Evolutionary conservation across 345 rosid species (phyloP), one percentile per base, ranked within the genome.

Genomic region (Sonneratia alba): DNA sequence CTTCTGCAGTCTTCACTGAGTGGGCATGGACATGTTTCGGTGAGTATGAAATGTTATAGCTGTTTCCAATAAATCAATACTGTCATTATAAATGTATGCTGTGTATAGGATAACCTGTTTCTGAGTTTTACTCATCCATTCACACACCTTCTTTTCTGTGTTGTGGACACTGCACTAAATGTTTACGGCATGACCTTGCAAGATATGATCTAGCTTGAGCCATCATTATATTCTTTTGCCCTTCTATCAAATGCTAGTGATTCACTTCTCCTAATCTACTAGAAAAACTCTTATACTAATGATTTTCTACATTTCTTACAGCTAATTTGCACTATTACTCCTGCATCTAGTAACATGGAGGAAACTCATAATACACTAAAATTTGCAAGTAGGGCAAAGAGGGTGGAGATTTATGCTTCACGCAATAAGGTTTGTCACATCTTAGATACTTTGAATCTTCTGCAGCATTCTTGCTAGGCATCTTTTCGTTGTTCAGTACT

Each of bases 291-390:
- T 40, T 40, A 2, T 9, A n/a, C 47, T 47, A 11, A 59, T 63
- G 38, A 43, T 32, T 38, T 48, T 51, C 21, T 27, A 45, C 61
- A 19, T 18, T 68, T 74, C 73, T 73, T 66, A 43, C 88, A 96
- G 99, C 99, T 96, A 77, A 96, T 96, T 76, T 96, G 99, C 78
- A 96, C 98, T 21, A 88, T 96, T 49, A 96, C 99, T 77, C 99
- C 99, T 70, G 97, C 99, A 40, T 96, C 99, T 19, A 92, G 99
- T 81, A 96, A 82, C 79, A 77, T 83, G 88, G 99, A 96, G 80
- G 99, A 96, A 85, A 96, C 99, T 62, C 99, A 96, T 74, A 96
- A 96, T 75, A 96, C 99, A n/a, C 73, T 92, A 79, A 96, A 96
- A 84, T 96, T 96, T 75, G 99, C 99, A 71, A 92, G 91, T 83